Conservation (phyloP, 169 alveolate genomes). For the Cryptosporidium baileyi region DNA sequence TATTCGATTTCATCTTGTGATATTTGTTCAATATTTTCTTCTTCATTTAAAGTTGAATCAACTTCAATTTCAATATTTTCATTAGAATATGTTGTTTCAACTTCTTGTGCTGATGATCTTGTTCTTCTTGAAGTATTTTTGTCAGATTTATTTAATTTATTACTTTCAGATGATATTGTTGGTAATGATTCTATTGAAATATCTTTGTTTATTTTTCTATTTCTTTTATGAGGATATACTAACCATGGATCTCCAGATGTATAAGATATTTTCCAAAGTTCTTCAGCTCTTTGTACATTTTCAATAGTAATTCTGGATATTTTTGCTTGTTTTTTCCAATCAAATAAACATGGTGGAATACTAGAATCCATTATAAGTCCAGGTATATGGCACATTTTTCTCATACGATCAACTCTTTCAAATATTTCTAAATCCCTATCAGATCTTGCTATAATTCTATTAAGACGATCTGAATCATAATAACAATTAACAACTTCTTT, state of each 20-base stretch:
- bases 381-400: constrained; percentile 69
- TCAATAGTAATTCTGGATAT: constrained; percentile 27
- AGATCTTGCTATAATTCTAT: constrained; percentile 53
- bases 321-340: constrained; percentile 56
- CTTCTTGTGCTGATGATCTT: background rate
- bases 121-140: background rate
- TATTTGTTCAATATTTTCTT: constrained; percentile 11
- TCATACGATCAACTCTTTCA: constrained; percentile 63
- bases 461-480: constrained; percentile 58
- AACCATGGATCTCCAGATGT: constrained; percentile 69
- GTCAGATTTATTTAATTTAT: background rate
- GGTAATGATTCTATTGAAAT: background rate
- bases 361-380: constrained; percentile 48
- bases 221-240: constrained; percentile 36
- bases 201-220: background rate
- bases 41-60: background rate
- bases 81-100: background rate
- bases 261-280: constrained; percentile 47
- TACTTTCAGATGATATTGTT: background rate
- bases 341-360: constrained; percentile 63
- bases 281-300: constrained; percentile 53
- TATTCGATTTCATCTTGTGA: constrained; percentile 58
- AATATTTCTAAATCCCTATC: constrained; percentile 53
- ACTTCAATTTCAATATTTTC: background rate
- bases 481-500: constrained; percentile 62